Evolutionary conservation across 768 basidiomycete species (phyloP), one percentile per base, ranked within the genome.

Genomic region (Boletus sensibilis): DNA sequence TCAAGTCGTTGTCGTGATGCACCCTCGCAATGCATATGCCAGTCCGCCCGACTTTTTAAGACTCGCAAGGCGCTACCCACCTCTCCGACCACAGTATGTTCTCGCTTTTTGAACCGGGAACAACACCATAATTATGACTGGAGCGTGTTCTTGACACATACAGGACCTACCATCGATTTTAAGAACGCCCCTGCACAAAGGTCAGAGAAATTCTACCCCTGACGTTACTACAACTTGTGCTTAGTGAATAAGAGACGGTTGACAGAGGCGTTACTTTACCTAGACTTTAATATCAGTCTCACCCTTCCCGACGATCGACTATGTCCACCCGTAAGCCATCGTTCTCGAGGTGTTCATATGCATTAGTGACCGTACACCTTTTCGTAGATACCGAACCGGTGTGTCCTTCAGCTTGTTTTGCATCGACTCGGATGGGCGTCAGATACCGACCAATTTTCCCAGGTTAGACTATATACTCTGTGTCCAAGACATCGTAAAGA

Each of bases 401-500:
- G n/a, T 31, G 55, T 45, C 20, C 14, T 29, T 31, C 13, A 3
- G 9, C 3, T 21, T 31, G 14, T 23, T 20, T 43, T 35, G 14
- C 1, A 14, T 16, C 23, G n/a, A n/a, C n/a, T n/a, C n/a, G n/a
- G n/a, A n/a, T 44, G 12, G 2, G 10, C 7, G 14, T 21, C 9
- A 11, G 18, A 2, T 11, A 8, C 25, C 14, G 16, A 40, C 13
- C 18, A 2, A 21, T 23, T 16, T 59, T 29, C 33, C 31, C 42
- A 41, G 94, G 62, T 70, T 95, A 42, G 94, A 97, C 69, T 97
- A 97, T 64, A 76, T 96, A 6, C 78, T 94, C 6, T 92, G 90
- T 90, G 75, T 92, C 23, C 84, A 92, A 72, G 88, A 92, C 64
- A 77, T 93, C 45, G 57, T 88, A 7, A 59, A 67, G 21, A 72